A percentile compares a stretch with the other conserved stretches of the same genome.
These are phyloP conservation scores for Dalbergia cultrata DNA, from an alignment of 306 rosid genomes.

Conservation along the genomic window DNA sequence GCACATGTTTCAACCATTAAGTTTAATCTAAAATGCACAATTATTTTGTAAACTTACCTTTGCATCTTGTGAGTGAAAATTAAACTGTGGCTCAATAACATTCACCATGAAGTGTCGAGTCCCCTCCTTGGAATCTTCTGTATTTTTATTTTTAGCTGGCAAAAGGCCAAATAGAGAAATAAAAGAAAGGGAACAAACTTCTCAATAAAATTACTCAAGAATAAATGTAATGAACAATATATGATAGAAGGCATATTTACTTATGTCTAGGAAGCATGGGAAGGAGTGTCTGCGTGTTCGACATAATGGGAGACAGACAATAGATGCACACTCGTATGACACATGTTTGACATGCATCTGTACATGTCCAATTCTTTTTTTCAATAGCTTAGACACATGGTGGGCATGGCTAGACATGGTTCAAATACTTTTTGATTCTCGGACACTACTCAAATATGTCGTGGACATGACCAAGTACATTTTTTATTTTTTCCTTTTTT, in stretches of 20 bases:
- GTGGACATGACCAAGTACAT: too few relatives aligned
- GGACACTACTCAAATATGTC: too few relatives aligned
- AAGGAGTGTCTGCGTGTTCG: too few relatives aligned
- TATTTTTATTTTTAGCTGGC: conserved; percentile 59
- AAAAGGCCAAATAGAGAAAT: conserved; percentile 44
- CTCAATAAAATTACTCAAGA: conserved; percentile 41
- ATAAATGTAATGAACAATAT: conserved; percentile 19
- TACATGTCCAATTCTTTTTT: too few relatives aligned
- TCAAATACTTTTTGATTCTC: too few relatives aligned
- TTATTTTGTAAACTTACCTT: conserved; percentile 69
- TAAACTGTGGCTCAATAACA: conserved; percentile 95
- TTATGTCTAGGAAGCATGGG: not conserved
- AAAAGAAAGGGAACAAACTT: conserved; percentile 39
- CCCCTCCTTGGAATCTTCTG: conserved; percentile 71
- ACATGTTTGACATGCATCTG: too few relatives aligned
- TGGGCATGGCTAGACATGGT: too few relatives aligned
- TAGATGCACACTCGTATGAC: too few relatives aligned
- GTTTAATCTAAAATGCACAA: conserved; percentile 40
- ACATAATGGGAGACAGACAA: too few relatives aligned
- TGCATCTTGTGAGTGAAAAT: conserved; percentile 97
- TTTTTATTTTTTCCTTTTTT: too few relatives aligned
- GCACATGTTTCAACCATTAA: conserved; percentile 5
- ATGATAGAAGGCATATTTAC: conserved; percentile 23
- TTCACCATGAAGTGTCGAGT: conserved; percentile 97
- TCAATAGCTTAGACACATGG: too few relatives aligned